Evolutionary conservation across 306 rosid genomes (phyloP), one percentile per base, ranked within the genome.

Genomic region (Bauhinia variegata): DNA sequence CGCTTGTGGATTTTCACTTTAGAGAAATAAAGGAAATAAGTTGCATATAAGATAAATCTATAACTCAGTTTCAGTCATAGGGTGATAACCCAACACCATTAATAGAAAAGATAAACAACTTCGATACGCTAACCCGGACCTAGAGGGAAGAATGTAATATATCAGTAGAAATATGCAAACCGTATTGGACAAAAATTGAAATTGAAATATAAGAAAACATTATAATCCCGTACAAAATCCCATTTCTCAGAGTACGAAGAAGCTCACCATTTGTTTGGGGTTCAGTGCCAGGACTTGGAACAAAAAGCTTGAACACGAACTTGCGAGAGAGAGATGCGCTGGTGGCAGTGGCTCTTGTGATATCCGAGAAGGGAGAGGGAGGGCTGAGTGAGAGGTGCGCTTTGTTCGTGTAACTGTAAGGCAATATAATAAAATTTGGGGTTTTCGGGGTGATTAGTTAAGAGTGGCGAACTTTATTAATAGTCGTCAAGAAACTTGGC

Each of bases 261-360:
- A 64, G 17, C 12, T 33, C 7, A 64, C 70, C 70, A 64, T 64
- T 64, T 48, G 33, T 12, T 4, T 53, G 4, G 36, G 1, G 41
- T 9, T 36, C 9, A 2, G 8, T 8, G 41, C 41, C 41, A 14
- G 47, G 10, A 44, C 41, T 23, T 36, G 9, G 41, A 36, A 1
- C 17, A 54, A 50, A 2, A 8, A 13, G 3, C 18, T 58, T 0
- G 10, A 8, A 8, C 28, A 23, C 28, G 28, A 23, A 23, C 28
- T 23, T 23, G 28, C 28, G 28, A 23, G 28, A 23, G 28, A 23
- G 28, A 23, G 28, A 1, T 23, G 28, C 28, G 28, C 28, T 23
- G 28, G 28, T n/a, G n/a, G n/a, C n/a, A n/a, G n/a, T n/a, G n/a
- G n/a, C n/a, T n/a, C n/a, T n/a, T n/a, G n/a, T n/a, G n/a, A n/a